Conservation (phyloP, 1,284 basidiomycete genomes). For the Cutaneotrichosporon curvatum region DNA sequence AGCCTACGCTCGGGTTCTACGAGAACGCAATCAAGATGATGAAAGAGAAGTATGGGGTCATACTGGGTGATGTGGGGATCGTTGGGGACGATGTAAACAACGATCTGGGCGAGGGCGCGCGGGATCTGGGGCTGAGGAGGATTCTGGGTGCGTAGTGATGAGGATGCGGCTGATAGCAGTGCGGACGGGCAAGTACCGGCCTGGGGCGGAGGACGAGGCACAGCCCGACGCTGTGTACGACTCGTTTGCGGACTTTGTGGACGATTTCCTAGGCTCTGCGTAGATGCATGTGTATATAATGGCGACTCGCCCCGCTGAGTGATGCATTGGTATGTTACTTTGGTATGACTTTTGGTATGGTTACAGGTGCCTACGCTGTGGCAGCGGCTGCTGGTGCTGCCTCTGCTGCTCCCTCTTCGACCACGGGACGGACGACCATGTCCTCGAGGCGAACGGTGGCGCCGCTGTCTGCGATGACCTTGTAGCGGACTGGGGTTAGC, state of each 20-base stretch:
- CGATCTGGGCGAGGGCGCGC: conserved; percentile 59
- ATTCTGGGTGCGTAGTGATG: conserved; percentile 53
- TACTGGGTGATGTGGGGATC: conserved; percentile 49
- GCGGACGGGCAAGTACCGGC: conserved; percentile 35
- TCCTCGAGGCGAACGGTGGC: conserved; percentile 38
- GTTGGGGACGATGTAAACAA: conserved; percentile 61
- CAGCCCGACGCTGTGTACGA: conserved; percentile 53
- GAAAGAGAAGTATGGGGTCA: conserved; percentile 10
- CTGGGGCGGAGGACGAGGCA: conserved; percentile 21
- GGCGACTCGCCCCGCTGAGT: too few relatives aligned
- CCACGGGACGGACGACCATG: conserved; percentile 9
- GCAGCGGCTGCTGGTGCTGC: background rate
- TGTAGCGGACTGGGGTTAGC: conserved; percentile 41
- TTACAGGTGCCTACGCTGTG: background rate
- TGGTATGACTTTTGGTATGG: background rate
- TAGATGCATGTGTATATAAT: background rate
- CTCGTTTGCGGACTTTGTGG: conserved; percentile 55
- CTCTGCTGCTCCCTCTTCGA: background rate
- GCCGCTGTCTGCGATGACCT: conserved; percentile 43
- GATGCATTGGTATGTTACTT: too few relatives aligned
- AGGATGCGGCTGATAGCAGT: conserved; percentile 17
- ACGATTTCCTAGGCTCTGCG: conserved; percentile 40
- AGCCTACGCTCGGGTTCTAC: conserved; percentile 58
- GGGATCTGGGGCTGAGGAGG: conserved; percentile 56
- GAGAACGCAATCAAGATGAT: conserved; percentile 54